Percentiles rank a stretch among this genome's conserved stretches.
phyloP scores from a whole-genome alignment of 805 yeast species.

The Candida palmyrensis region DNA sequence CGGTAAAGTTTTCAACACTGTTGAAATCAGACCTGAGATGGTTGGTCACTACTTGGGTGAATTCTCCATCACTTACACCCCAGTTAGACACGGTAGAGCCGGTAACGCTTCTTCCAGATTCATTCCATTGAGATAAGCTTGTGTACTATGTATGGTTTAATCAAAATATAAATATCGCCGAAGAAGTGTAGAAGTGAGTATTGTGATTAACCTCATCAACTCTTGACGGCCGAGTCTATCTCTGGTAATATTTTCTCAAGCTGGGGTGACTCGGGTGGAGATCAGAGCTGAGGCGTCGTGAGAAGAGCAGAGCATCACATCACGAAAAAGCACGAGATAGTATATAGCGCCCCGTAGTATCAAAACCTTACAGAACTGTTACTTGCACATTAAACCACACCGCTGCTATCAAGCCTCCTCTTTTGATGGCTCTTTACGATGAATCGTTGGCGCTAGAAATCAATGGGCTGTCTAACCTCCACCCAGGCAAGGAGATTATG shows the following conservation, averaged over 20 bases:
- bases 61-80: slow-evolving; percentile 99
- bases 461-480: slow-evolving; percentile 4
- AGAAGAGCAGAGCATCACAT: too few relatives aligned
- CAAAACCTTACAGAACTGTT: too few relatives aligned
- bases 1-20: slow-evolving; percentile 99
- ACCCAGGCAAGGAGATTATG: slow-evolving; percentile 34
- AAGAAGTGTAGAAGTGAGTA: not conserved
- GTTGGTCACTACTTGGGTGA: slow-evolving; percentile 99
- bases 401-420: too few relatives aligned
- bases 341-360: too few relatives aligned
- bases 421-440: slow-evolving; percentile 4
- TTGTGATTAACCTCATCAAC: too few relatives aligned
- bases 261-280: too few relatives aligned
- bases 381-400: too few relatives aligned
- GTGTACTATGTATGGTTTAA: slow-evolving; percentile 9
- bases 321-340: too few relatives aligned
- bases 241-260: too few relatives aligned
- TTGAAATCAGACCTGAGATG: slow-evolving; percentile 99
- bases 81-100: slow-evolving; percentile 99
- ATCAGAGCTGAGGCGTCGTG: too few relatives aligned
- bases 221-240: too few relatives aligned
- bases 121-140: slow-evolving; percentile 55
- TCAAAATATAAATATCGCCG: slow-evolving; percentile 8
- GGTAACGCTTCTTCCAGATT: slow-evolving; percentile 78
- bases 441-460: slow-evolving; percentile 3